Evolutionary conservation across 2,329 filamentous ascomycete species (phyloP), one percentile per base, ranked within the genome.

Genomic region (Scytalidium lignicola): DNA sequence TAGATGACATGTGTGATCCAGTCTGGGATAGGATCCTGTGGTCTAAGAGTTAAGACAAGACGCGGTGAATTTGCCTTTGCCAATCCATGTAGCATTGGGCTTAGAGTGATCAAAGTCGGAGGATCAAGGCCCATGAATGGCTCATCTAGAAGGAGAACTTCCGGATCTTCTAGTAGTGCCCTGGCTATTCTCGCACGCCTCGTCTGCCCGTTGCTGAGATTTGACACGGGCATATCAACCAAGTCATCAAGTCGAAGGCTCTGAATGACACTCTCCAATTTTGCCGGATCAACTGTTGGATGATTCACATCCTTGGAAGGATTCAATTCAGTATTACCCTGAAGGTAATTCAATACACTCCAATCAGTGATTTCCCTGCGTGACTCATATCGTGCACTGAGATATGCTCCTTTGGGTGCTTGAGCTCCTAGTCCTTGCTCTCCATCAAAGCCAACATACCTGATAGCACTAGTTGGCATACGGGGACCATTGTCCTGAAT

Each of bases 111-210:
- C 12, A 88, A 79, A 0, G 90, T 95, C 5, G 84, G 85, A 13
- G 92, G 93, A 66, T 97, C 93, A 15, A 99, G 74, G 0, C 93
- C 92, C 88, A 96, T 95, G 63, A 96, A 96, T 1, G 93, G 92
- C 60, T 96, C 92, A 68, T 99, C 93, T 2, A 96, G 74, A 46
- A 97, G 74, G 52, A 99, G 64, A 10, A 96, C 77, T 66, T 95
- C 87, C 0, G 93, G 93, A 46, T 78, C 78, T 6, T 75, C 82
- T 51, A 97, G 74, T 45, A 99, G 70, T 0, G 91, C 90, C 59
- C 90, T 88, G 2, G 90, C 93, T 57, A 99, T 96, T 53, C 89
- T 82, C 7, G 92, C 88, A 48, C 93, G 75, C 55, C 92, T 76
- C 6, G 88, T 92, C 68, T 99, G 93, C 0, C 93, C 93, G 67